phyloP scores from a whole-genome alignment of 2,329 filamentous ascomycete species.

The Trichophyton equinum region DNA sequence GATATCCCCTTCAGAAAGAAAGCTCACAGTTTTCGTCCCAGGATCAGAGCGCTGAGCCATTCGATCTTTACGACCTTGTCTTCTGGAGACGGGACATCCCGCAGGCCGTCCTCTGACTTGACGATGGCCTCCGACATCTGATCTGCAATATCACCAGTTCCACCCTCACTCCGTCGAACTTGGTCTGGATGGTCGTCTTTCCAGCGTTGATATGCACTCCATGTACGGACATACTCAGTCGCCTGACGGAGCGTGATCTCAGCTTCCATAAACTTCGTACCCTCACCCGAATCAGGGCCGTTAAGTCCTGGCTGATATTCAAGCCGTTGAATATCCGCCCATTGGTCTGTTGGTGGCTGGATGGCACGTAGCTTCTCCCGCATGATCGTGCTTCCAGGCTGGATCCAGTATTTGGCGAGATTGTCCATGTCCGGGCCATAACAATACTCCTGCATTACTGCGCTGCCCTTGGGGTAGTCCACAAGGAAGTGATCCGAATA shows the following conservation, averaged over 20 bases:
- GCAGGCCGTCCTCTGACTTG: constrained; percentile 41
- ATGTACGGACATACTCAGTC: constrained; percentile 51
- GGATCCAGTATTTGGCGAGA: constrained; percentile 50
- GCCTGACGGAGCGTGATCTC: constrained; percentile 45
- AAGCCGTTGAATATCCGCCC: constrained; percentile 41
- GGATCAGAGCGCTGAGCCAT: constrained; percentile 5
- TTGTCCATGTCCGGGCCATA: constrained; percentile 40
- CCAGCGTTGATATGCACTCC: constrained; percentile 49
- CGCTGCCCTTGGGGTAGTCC: constrained; percentile 40
- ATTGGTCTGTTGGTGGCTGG: constrained; percentile 40
- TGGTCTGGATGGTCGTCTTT: constrained; percentile 41
- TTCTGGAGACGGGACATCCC: constrained; percentile 14
- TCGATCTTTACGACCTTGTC: constrained; percentile 2
- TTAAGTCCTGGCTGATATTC: constrained; percentile 45
- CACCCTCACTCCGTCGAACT: constrained; percentile 41
- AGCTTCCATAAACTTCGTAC: constrained; percentile 41
- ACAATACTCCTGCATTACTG: constrained; percentile 43
- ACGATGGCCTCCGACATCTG: constrained; percentile 48
- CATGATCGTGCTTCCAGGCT: constrained; percentile 43
- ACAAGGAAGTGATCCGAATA: constrained; percentile 53
- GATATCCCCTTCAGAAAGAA: background rate
- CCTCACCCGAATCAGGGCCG: constrained; percentile 29
- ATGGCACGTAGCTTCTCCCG: constrained; percentile 41
- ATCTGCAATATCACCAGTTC: constrained; percentile 50
- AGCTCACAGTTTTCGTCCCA: constrained; percentile 3